Conservation (phyloP, 331 rosid species). For the Arachis monticola region DNA sequence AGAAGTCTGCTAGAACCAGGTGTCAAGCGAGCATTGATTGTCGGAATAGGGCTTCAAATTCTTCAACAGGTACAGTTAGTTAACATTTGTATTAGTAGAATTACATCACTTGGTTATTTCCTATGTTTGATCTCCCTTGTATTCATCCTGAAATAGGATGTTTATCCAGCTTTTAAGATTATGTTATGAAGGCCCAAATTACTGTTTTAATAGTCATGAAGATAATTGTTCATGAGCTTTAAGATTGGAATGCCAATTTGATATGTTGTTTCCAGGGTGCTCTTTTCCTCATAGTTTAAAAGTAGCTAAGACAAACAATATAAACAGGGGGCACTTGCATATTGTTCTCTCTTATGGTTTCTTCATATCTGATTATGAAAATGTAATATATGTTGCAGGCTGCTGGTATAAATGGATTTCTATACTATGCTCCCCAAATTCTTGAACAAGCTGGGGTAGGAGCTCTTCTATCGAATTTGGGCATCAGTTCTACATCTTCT, state of each 20-base stretch:
- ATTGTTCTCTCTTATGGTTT: not conserved
- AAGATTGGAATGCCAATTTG: conserved; percentile 11
- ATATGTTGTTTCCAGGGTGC: conserved; percentile 27
- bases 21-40: conserved; percentile 81
- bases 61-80: conserved; percentile 78
- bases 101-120: conserved; percentile 1
- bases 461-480: conserved; percentile 57
- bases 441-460: conserved; percentile 65
- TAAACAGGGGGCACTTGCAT: conserved; percentile 19
- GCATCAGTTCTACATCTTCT: conserved; percentile 53
- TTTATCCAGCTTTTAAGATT: not conserved
- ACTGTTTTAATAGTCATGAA: conserved; percentile 16
- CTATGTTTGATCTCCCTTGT: conserved; percentile 26
- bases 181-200: conserved; percentile 2
- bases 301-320: conserved; percentile 17
- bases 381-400: conserved; percentile 47
- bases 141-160: conserved; percentile 32
- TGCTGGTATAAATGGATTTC: conserved; percentile 79
- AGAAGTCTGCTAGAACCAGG: conserved; percentile 83
- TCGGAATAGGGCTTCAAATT: conserved; percentile 84
- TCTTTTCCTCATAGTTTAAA: conserved; percentile 15
- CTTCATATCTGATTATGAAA: conserved; percentile 35
- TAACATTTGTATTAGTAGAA: conserved; percentile 5
- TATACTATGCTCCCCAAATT: conserved; percentile 75
- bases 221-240: not conserved